These are phyloP conservation scores for Seminavis robusta DNA, from an alignment of 108 stramenopile genomes.

Conservation along the genomic window DNA sequence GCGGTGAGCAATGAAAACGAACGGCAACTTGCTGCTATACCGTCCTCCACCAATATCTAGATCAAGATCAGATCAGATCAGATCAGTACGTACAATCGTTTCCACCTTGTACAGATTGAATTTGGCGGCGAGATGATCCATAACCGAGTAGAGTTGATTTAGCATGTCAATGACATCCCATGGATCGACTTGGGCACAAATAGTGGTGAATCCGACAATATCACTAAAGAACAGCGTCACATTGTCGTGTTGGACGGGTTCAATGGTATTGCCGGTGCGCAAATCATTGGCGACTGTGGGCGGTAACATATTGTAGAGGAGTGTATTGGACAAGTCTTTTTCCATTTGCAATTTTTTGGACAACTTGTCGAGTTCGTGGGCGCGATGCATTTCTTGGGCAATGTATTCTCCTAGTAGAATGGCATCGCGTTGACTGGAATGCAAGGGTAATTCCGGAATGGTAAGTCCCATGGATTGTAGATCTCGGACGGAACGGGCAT, in stretches of 20 bases:
- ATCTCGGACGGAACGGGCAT: slow-evolving; percentile 28
- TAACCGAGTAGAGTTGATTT: slow-evolving; percentile 35
- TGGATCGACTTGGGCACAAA: slow-evolving; percentile 27
- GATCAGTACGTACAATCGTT: too few relatives aligned
- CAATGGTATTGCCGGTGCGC: slow-evolving; percentile 14
- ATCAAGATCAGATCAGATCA: too few relatives aligned
- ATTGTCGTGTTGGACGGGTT: slow-evolving; percentile 22
- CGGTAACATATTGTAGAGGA: slow-evolving; percentile 32
- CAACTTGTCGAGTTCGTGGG: slow-evolving; percentile 37
- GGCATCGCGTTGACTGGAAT: slow-evolving; percentile 38
- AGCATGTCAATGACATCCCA: slow-evolving; percentile 51
- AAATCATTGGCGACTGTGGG: slow-evolving; percentile 14
- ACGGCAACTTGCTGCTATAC: too few relatives aligned
- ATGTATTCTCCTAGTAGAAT: slow-evolving; percentile 43
- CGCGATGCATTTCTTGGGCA: slow-evolving; percentile 20
- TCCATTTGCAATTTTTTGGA: slow-evolving; percentile 23
- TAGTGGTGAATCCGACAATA: slow-evolving; percentile 38
- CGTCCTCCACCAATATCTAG: too few relatives aligned
- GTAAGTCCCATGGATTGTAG: slow-evolving; percentile 30
- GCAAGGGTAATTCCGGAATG: slow-evolving; percentile 37
- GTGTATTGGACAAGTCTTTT: too few relatives aligned
- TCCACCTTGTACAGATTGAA: slow-evolving; percentile 39
- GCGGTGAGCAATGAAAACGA: too few relatives aligned
- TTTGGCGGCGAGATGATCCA: slow-evolving; percentile 29
- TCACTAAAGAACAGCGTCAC: slow-evolving; percentile 26